Conservation (phyloP, 164 flowering plant genomes). For the Annona cherimola region DNA sequence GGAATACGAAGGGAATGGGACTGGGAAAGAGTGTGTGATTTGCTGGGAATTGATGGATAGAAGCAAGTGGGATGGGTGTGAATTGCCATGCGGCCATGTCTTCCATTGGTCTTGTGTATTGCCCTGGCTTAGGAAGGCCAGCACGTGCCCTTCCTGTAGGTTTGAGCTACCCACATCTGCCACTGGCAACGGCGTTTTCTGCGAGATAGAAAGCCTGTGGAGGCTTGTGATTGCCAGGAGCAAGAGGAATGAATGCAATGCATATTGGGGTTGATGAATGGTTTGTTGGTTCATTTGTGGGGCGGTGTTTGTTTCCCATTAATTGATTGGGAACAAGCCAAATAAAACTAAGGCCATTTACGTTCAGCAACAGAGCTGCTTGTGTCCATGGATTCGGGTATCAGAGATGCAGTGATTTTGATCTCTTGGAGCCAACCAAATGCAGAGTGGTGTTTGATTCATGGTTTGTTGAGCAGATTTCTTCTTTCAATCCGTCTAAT, state of each 20-base stretch:
- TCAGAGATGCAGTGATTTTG: no score
- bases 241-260: background rate
- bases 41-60: constrained; percentile 70
- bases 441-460: no score
- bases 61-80: constrained; percentile 65
- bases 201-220: constrained; percentile 85
- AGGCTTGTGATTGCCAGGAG: constrained; percentile 35
- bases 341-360: no score
- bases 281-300: background rate
- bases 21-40: constrained; percentile 47
- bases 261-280: background rate
- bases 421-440: no score
- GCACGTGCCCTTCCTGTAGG: constrained; percentile 91
- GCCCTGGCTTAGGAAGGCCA: constrained; percentile 70
- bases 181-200: constrained; percentile 48
- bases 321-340: no score
- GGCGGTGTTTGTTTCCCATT: background rate
- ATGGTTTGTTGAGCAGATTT: no score
- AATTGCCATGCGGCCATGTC: constrained; percentile 78
- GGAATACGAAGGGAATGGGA: constrained; percentile 29
- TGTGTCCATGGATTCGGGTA: no score
- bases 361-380: no score
- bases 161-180: constrained; percentile 49
- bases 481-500: no score
- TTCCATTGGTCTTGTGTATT: constrained; percentile 83